These are phyloP conservation scores for Udeniomyces megalosporus DNA, from an alignment of 768 basidiomycete species.

Conservation along the genomic window DNA sequence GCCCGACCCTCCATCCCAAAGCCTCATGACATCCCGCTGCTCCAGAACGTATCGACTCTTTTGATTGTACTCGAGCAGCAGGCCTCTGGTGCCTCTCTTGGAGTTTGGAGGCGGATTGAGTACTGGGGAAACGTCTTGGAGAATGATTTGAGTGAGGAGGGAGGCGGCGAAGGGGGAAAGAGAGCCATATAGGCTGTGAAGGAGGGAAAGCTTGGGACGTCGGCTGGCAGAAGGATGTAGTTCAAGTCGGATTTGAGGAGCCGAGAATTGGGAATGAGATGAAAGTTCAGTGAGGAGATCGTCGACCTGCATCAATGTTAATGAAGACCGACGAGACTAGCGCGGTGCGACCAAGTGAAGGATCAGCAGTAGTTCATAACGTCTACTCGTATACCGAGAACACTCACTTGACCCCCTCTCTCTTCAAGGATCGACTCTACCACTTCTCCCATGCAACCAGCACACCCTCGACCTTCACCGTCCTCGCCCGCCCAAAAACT, in stretches of 20 bases:
- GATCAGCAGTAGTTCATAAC: neutral
- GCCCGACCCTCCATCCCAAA: neutral
- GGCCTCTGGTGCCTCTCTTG: neutral
- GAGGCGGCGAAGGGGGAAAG: slow-evolving; percentile 49
- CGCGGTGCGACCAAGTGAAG: neutral
- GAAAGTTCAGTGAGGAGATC: slow-evolving; percentile 59
- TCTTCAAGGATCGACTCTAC: slow-evolving; percentile 36
- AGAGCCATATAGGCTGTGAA: slow-evolving; percentile 44
- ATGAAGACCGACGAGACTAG: slow-evolving; percentile 19
- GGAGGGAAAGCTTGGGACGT: slow-evolving; percentile 24
- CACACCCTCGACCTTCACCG: slow-evolving; percentile 35
- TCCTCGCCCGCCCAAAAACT: slow-evolving; percentile 21
- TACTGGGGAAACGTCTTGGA: slow-evolving; percentile 69
- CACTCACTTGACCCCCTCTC: slow-evolving; percentile 32
- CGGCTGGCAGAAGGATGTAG: neutral
- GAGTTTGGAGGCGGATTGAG: slow-evolving; percentile 44
- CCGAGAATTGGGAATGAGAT: slow-evolving; percentile 38
- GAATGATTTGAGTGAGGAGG: slow-evolving; percentile 67
- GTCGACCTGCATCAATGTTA: slow-evolving; percentile 42
- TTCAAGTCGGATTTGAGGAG: slow-evolving; percentile 32
- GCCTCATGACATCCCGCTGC: neutral
- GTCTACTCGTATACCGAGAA: neutral
- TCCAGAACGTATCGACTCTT: slow-evolving; percentile 2
- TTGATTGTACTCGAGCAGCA: neutral
- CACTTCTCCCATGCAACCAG: slow-evolving; percentile 57